Evolutionary conservation across 2,329 filamentous ascomycete species (phyloP).

Genomic region (Pleoardoris graminearum): DNA sequence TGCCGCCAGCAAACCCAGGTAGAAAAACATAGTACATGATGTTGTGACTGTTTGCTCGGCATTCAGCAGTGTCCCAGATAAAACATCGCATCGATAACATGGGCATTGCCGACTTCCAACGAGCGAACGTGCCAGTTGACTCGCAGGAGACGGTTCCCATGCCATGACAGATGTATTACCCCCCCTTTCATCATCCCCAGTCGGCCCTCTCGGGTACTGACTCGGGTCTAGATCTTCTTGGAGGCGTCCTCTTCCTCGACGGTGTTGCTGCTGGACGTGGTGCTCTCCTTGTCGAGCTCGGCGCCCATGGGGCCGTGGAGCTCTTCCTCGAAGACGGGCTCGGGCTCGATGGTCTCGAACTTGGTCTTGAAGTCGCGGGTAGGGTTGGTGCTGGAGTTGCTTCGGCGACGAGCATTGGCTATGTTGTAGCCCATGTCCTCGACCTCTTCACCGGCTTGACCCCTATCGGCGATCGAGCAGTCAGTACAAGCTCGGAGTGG

Average conservation of each 20-base stretch:
- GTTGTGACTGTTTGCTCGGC: slow-evolving; percentile 17
- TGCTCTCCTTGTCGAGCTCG: slow-evolving; percentile 59
- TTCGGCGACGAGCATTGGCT: slow-evolving; percentile 83
- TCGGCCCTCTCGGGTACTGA: slow-evolving; percentile 16
- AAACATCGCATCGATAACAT: slow-evolving; percentile 11
- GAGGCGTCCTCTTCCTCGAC: slow-evolving; percentile 58
- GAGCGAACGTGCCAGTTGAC: slow-evolving; percentile 29
- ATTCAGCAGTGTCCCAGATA: slow-evolving; percentile 17
- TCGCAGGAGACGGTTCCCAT: slow-evolving; percentile 19
- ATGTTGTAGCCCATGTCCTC: slow-evolving; percentile 83
- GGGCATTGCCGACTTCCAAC: slow-evolving; percentile 21
- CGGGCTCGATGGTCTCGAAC: slow-evolving; percentile 86
- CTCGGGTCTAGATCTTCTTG: slow-evolving; percentile 49
- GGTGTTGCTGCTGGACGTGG: slow-evolving; percentile 61
- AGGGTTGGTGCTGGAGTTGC: slow-evolving; percentile 79
- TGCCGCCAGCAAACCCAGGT: not conserved
- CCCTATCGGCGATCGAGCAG: slow-evolving; percentile 60
- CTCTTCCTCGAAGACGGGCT: slow-evolving; percentile 90
- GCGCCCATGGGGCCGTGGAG: slow-evolving; percentile 69
- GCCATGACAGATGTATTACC: slow-evolving; percentile 15
- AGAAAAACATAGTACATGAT: slow-evolving; percentile 32
- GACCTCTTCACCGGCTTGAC: slow-evolving; percentile 78
- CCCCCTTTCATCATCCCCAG: slow-evolving; percentile 8
- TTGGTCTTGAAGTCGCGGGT: slow-evolving; percentile 90
- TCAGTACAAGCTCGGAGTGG: slow-evolving; percentile 18